Conservation (phyloP, 73 alveolate species). For the Diophrys appendiculata region DNA sequence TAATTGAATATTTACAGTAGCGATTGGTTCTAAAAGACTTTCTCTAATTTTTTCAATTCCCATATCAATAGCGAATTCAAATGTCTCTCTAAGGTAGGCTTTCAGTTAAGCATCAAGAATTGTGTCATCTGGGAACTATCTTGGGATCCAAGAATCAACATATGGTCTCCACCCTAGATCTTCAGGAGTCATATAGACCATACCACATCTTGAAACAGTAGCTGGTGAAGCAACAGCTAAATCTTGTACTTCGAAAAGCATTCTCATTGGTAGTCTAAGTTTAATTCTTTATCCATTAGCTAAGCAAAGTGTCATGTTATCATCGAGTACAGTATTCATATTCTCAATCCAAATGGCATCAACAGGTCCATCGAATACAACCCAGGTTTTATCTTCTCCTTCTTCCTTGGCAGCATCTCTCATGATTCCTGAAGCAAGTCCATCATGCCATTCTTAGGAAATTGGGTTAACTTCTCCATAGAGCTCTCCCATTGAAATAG, state of each 20-base stretch:
- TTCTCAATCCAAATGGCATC: slow-evolving; percentile 99
- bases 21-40: slow-evolving; percentile 63
- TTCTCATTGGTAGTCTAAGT: slow-evolving; percentile 93
- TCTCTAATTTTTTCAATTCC: slow-evolving; percentile 56
- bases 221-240: slow-evolving; percentile 99
- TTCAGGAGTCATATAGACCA: slow-evolving; percentile 98
- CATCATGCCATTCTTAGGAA: slow-evolving; percentile 96
- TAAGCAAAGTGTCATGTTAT: slow-evolving; percentile 98
- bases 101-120: slow-evolving; percentile 70
- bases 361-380: slow-evolving; percentile 99
- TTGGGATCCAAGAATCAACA: slow-evolving; percentile 91
- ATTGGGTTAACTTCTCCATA: slow-evolving; percentile 95
- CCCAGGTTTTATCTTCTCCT: slow-evolving; percentile 95
- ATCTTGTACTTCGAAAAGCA: slow-evolving; percentile 99
- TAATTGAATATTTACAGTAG: slow-evolving; percentile 66
- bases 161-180: slow-evolving; percentile 98
- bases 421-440: slow-evolving; percentile 91
- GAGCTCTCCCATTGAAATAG: slow-evolving; percentile 93
- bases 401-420: slow-evolving; percentile 95
- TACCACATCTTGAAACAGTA: slow-evolving; percentile 99
- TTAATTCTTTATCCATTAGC: slow-evolving; percentile 99
- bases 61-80: slow-evolving; percentile 65
- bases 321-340: slow-evolving; percentile 99
- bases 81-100: slow-evolving; percentile 69
- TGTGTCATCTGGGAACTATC: slow-evolving; percentile 73